Percentiles rank a stretch among this genome's conserved stretches.
Evolutionary conservation across 805 yeast species (phyloP).

Genomic region (Yarrowia osloensis): DNA sequence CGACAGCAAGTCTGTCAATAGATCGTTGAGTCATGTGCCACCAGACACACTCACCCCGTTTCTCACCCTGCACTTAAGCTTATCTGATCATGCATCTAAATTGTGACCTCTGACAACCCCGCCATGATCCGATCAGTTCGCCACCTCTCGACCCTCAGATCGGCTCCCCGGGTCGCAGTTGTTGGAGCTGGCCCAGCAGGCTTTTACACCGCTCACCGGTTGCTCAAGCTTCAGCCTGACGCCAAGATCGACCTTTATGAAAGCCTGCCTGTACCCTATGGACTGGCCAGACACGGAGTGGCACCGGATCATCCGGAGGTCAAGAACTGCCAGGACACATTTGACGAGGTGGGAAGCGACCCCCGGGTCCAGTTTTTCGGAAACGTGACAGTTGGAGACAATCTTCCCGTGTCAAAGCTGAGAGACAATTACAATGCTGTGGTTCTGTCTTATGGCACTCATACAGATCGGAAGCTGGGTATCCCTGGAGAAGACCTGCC

Average conservation of each 20-base stretch:
- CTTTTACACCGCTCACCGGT: constrained; percentile 79
- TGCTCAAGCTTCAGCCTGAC: constrained; percentile 54
- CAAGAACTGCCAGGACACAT: constrained; percentile 67
- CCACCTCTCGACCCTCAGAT: not conserved
- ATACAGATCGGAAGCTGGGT: constrained; percentile 54
- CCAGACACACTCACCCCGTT: not conserved
- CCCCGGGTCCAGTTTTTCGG: constrained; percentile 63
- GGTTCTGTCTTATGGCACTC: constrained; percentile 77
- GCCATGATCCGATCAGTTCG: constrained; percentile 19
- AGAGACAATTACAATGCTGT: constrained; percentile 66
- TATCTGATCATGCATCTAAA: constrained; percentile 15
- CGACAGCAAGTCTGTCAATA: too few species aligned
- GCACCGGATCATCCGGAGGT: constrained; percentile 99
- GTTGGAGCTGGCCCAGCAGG: constrained; percentile 98
- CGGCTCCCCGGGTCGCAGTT: constrained; percentile 55
- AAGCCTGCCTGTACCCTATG: constrained; percentile 84
- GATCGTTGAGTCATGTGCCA: not conserved
- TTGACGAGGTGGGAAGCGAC: constrained; percentile 51
- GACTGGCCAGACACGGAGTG: constrained; percentile 91
- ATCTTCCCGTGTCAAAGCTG: constrained; percentile 55
- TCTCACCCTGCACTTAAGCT: not conserved
- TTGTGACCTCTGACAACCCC: not conserved
- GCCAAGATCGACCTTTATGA: constrained; percentile 75
- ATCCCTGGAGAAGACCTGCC: constrained; percentile 60
- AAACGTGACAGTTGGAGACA: constrained; percentile 67